A percentile compares a stretch with the other conserved stretches of the same genome.
Conservation (phyloP, 2,329 filamentous ascomycete species). For the Aspergillus thermomutatus region DNA sequence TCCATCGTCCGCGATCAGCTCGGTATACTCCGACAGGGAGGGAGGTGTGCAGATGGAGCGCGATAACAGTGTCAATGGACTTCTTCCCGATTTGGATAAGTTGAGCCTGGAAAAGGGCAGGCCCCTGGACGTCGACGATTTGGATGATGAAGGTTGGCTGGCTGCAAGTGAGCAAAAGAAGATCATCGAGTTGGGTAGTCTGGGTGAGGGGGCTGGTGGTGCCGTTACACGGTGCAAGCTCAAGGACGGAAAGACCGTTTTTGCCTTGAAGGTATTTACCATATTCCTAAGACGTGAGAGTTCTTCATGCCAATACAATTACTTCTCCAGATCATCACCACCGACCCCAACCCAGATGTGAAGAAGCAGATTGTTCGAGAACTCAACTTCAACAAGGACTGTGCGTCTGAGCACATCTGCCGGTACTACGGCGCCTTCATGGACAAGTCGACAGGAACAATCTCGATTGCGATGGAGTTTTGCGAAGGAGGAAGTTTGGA, state of each 20-base stretch:
- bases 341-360: conserved; percentile 93
- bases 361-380: conserved; percentile 98
- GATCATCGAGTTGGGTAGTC: conserved; percentile 80
- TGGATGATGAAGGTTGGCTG: conserved; percentile 93
- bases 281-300: neutral
- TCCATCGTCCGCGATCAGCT: conserved; percentile 83
- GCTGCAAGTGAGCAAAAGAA: conserved; percentile 85
- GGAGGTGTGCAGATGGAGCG: conserved; percentile 74
- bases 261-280: conserved; percentile 77
- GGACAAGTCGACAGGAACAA: conserved; percentile 91
- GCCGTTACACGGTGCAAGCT: conserved; percentile 89
- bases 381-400: conserved; percentile 96
- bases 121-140: conserved; percentile 83
- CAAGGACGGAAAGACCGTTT: conserved; percentile 88
- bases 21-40: conserved; percentile 76
- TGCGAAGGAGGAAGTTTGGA: conserved; percentile 95
- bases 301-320: conserved; percentile 16
- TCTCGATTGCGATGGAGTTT: conserved; percentile 98
- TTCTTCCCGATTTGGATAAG: conserved; percentile 75
- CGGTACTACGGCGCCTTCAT: conserved; percentile 96
- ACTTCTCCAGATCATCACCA: conserved; percentile 78
- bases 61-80: conserved; percentile 73
- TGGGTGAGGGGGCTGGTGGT: conserved; percentile 93
- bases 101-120: conserved; percentile 77
- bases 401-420: conserved; percentile 93